A percentile compares a stretch with the other conserved stretches of the same genome.
phyloP scores from a whole-genome alignment of 2,329 filamentous ascomycete genomes.

The Cladophialophora exuberans region DNA sequence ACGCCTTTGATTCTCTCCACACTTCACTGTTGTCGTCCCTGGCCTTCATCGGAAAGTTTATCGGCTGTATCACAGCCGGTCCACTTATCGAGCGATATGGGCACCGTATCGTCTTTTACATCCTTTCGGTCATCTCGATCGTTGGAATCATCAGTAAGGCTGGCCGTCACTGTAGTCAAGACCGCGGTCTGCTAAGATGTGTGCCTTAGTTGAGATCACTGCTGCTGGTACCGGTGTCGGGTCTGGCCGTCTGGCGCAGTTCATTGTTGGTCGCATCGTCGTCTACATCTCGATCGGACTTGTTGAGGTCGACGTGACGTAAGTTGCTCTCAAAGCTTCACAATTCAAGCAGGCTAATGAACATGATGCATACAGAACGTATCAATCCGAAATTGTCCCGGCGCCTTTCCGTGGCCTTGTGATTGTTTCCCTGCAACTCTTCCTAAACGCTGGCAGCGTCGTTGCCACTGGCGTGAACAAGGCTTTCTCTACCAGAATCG shows the following conservation, averaged over 20 bases:
- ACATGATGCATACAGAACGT: neutral
- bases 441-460: neutral
- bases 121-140: neutral
- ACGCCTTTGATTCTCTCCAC: neutral
- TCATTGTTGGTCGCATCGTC: slow-evolving; percentile 52
- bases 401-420: neutral
- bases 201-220: neutral
- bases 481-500: neutral
- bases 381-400: slow-evolving; percentile 6
- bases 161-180: neutral
- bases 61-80: neutral
- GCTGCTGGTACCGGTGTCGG: neutral
- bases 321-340: neutral
- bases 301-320: neutral
- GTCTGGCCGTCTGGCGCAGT: slow-evolving; percentile 38
- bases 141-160: neutral
- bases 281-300: slow-evolving; percentile 1
- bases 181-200: neutral
- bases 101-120: neutral
- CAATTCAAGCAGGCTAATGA: neutral
- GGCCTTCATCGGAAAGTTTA: slow-evolving; percentile 1
- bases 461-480: slow-evolving; percentile 3
- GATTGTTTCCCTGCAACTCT: neutral
- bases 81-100: neutral
- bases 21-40: neutral